Evolutionary conservation across 192 early-diverging fungal genomes (phyloP), one percentile per base, ranked within the genome.

Genomic region (Backusella macrospora): DNA sequence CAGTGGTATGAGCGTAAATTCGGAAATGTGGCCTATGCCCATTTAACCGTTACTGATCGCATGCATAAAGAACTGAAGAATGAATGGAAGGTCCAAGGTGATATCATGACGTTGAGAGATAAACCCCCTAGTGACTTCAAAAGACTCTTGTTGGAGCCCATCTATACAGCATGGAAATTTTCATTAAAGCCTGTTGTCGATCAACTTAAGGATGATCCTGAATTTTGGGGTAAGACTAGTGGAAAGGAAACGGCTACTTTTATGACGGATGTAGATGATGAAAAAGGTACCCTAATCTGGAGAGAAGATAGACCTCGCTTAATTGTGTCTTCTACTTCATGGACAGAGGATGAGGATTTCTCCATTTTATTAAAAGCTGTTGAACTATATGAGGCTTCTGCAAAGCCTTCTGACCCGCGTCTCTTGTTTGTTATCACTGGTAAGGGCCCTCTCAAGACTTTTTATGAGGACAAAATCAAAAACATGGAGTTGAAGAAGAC

Each of bases 321-420:
- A 59, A 78, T 99, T 66, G 91, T 98, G 38, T 93, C 92, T 76
- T 92, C 89, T 78, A 97, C 96, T 23, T 92, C 89, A 75, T 99
- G 96, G 96, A 99, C 97, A 16, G 91, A 90, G 63, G 97, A 99
- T 78, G 97, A 99, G 73, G 97, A 99, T 78, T 98, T 99, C 82
- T 86, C 84, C 12, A 71, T 97, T 4, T 79, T 99, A 47, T 76
- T 97, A 23, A 81, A 88, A 3, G 95, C 93, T 1, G 81, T 87
- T 37, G 71, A 82, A 48, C 71, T 76, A 43, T 92, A 91, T 68
- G 90, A 93, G 42, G 66, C 74, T 15, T 72, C 72, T 8, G 62
- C 78, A 1, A 47, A 75, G 74, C 70, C 65, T 39, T n/a, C 48
- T 38, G 13, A 70, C 72, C 92, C 91, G 37, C 77, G 81, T 29